A percentile compares a stretch with the other conserved stretches of the same genome.
Evolutionary conservation across 2,329 filamentous ascomycete genomes (phyloP).

Genomic region (Lasiodiplodia theobromae): DNA sequence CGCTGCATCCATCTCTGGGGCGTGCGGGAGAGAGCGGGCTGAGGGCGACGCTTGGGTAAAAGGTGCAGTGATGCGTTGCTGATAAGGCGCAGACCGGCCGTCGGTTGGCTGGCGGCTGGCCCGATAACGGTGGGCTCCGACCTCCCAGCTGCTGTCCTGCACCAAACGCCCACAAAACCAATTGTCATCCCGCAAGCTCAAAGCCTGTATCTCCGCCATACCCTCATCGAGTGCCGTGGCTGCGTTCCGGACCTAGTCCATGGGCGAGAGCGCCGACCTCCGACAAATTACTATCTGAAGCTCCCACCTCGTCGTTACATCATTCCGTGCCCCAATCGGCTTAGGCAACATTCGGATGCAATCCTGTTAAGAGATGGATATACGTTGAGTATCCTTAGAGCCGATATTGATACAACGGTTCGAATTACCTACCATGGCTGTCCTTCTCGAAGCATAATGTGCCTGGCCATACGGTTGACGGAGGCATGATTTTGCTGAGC

Average conservation of each 20-base stretch:
- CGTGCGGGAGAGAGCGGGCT: constrained; percentile 14
- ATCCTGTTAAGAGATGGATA: no score
- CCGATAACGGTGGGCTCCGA: constrained; percentile 26
- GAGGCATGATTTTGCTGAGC: neutral
- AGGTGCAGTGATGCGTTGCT: constrained; percentile 26
- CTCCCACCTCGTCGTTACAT: neutral
- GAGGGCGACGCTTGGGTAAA: constrained; percentile 19
- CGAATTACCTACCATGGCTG: neutral
- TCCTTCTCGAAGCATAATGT: neutral
- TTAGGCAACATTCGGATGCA: no score
- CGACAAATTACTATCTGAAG: neutral
- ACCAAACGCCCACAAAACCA: constrained; percentile 7
- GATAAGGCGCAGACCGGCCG: constrained; percentile 6
- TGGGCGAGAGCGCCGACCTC: constrained; percentile 11
- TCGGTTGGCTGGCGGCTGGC: constrained; percentile 17
- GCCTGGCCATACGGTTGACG: neutral
- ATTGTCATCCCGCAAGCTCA: constrained; percentile 18
- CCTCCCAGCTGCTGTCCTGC: neutral
- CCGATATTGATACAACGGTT: neutral
- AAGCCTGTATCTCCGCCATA: neutral
- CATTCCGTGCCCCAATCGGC: neutral
- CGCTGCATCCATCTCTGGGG: constrained; percentile 5
- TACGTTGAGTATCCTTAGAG: no score
- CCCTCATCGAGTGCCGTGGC: neutral
- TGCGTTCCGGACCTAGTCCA: neutral